Evolutionary conservation across 2,329 filamentous ascomycete species (phyloP), one percentile per base, ranked within the genome.

Genomic region (Fusarium nurragi): DNA sequence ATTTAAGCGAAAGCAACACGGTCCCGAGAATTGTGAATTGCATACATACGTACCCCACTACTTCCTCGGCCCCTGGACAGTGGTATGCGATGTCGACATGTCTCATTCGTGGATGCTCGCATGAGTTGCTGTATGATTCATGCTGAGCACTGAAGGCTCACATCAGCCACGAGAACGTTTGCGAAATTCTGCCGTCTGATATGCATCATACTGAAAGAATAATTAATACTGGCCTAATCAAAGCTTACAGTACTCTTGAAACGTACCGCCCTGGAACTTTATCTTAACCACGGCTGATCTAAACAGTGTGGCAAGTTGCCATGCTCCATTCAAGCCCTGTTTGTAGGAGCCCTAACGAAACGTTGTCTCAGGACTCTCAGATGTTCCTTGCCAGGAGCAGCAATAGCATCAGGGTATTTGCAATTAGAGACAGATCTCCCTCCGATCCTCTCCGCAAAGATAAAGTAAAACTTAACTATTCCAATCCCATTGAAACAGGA

Each of bases 121-220:
- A 7, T 12, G 6, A 25, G n/a, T 41, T 26, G 18, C 8, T n/a
- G n/a, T 41, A 40, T 18, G 22, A 5, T 32, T 22, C 11, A 14
- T 26, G 12, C 22, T 25, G 25, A 38, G 37, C 28, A 13, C 36
- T 57, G 43, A 53, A 58, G 60, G 65, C 69, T 71, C 65, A 70
- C 69, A 60, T 70, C 54, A 71, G 68, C 62, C 39, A 41, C 40
- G 25, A 14, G 32, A 10, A 14, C n/a, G 16, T n/a, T 34, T 18
- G n/a, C 32, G 16, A 13, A 26, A 21, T 13, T 47, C 16, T n/a
- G 18, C 18, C 13, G 16, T 28, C 18, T 22, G 25, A 32, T 46
- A 11, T 25, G 32, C 18, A 26, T 13, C 7, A n/a, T 10, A 16
- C 7, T 16, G 16, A 34, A 32, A 25, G 21, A 6, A 6, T 4